These are phyloP conservation scores for Cymbidium sinense DNA, from an alignment of 106 monocot species.

Conservation along the genomic window DNA sequence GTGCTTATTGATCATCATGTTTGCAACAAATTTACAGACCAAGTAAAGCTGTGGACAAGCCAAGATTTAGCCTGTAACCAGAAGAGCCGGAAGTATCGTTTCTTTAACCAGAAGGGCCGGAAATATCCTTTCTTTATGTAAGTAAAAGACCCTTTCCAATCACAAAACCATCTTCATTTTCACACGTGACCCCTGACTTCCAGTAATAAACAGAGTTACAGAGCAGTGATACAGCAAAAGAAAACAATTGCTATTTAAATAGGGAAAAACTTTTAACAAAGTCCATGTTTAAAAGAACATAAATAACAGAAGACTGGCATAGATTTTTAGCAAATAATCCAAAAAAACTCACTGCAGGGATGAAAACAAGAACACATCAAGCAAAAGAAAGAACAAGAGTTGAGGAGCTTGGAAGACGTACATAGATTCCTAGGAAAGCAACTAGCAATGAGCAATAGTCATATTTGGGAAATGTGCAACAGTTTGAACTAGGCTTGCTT, in stretches of 20 bases:
- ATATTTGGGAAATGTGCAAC: no score
- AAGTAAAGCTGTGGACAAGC: background rate
- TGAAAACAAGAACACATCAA: background rate
- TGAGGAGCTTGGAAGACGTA: background rate
- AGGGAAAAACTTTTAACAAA: background rate
- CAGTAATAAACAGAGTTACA: background rate
- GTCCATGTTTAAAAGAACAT: background rate
- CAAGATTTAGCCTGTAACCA: background rate
- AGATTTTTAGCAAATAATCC: background rate
- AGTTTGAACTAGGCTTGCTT: no score
- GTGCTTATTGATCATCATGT: constrained; percentile 37
- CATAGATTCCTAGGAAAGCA: no score
- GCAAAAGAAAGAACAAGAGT: background rate
- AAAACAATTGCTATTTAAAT: background rate
- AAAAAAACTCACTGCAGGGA: background rate
- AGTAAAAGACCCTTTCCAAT: background rate
- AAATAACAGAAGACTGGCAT: background rate
- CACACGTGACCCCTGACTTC: background rate
- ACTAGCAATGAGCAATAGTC: no score
- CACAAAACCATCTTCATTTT: constrained; percentile 3
- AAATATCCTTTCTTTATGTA: background rate
- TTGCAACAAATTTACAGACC: background rate
- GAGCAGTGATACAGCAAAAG: background rate
- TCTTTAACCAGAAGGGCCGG: background rate
- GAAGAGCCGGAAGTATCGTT: background rate